phyloP scores from a whole-genome alignment of 2,329 filamentous ascomycete species.

The Sclerotinia borealis region DNA sequence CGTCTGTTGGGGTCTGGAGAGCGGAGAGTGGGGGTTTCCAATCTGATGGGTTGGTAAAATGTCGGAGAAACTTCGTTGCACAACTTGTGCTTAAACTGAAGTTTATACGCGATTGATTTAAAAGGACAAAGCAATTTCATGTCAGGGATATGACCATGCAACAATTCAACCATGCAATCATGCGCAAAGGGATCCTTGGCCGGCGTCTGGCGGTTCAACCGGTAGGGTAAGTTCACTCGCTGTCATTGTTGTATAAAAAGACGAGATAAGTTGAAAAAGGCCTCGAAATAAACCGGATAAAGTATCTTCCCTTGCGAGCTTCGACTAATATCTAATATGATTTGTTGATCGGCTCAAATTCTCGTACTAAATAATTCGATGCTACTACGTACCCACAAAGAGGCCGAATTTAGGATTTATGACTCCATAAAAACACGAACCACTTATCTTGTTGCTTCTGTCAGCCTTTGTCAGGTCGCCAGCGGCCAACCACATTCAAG shows the following conservation, averaged over 20 bases:
- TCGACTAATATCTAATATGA: background rate
- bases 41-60: background rate
- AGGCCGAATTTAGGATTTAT: slow-evolving; percentile 1
- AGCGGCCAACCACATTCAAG: background rate
- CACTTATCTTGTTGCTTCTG: background rate
- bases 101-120: background rate
- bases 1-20: slow-evolving; percentile 7
- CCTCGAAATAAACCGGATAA: background rate
- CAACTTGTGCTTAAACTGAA: background rate
- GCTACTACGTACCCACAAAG: slow-evolving; percentile 1
- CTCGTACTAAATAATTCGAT: background rate
- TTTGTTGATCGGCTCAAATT: slow-evolving; percentile 7
- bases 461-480: too few species aligned
- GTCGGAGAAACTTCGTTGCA: background rate
- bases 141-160: background rate
- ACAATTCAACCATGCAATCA: background rate
- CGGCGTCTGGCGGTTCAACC: background rate
- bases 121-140: background rate
- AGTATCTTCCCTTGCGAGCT: background rate
- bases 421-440: slow-evolving; percentile 1
- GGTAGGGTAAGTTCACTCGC: background rate
- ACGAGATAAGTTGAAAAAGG: background rate
- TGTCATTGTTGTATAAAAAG: background rate
- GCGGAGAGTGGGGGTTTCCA: background rate
- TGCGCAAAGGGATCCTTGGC: background rate